Evolutionary conservation across 768 basidiomycete species (phyloP), one percentile per base, ranked within the genome.

Genomic region (Hysterangium stoloniferum): DNA sequence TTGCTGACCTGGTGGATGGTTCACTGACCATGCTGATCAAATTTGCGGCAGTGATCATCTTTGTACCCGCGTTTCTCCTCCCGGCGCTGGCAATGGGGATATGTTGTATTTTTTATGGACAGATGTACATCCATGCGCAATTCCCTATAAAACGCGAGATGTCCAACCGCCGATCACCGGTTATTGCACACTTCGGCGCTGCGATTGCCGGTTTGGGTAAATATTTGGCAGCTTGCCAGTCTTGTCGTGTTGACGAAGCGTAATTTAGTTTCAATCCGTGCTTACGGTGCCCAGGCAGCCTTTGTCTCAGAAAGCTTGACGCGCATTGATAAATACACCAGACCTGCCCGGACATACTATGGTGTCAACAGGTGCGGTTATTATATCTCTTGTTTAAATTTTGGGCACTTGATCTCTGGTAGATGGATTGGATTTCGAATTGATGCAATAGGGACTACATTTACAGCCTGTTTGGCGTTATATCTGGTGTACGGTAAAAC

Each of bases 371-470:
- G 59, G 42, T 58, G n/a, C 17, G n/a, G 15, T 3, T 4, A 2
- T 4, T 12, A 22, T 12, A 24, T 4, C 4, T 17, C 22, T 29
- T 29, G 13, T 12, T 2, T 15, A 13, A 8, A 17, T 15, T 15
- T 6, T 9, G 47, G 20, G 17, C 3, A 4, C 6, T 37, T 6
- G 37, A 4, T 20, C 3, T 41, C 28, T 13, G 20, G 6, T 20
- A 28, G 52, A 29, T 52, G 52, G 52, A 47, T 52, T 9, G 59
- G 57, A 33, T 55, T 69, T 48, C 62, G 71, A 15, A 63, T 71
- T 32, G 71, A 71, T 52, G 56, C 64, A 45, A 57, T 71, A 15
- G 70, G 70, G 6, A 67, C 64, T 13, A n/a, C 69, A 24, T 72
- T 72, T 52, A 60, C 65, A 0, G 57, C 67, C 5, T 48, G 11